Percentiles rank a stretch among this genome's conserved stretches.
Conservation (phyloP, 2,329 filamentous ascomycete genomes). For the Iodosphaeria phyllophila region DNA sequence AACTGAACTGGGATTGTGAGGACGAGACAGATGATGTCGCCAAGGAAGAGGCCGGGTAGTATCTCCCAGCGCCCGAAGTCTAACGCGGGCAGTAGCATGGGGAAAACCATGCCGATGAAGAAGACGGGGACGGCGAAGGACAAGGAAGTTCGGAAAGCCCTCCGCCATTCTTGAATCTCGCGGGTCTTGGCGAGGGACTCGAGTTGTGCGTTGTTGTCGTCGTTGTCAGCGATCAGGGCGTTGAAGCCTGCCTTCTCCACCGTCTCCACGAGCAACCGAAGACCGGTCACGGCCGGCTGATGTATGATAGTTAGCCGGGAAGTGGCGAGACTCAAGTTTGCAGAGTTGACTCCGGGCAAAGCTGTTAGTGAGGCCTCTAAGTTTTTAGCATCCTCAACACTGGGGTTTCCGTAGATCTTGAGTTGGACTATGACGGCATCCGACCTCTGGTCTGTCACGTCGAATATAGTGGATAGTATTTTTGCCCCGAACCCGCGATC, state of each 20-base stretch:
- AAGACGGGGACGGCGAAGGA: conserved; percentile 82
- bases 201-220: conserved; percentile 92
- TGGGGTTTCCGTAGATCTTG: conserved; percentile 64
- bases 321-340: conserved; percentile 52
- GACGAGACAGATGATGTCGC: conserved; percentile 65
- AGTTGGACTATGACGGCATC: conserved; percentile 49
- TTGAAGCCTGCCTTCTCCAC: conserved; percentile 76
- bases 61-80: conserved; percentile 57
- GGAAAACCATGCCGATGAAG: conserved; percentile 79
- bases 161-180: conserved; percentile 85
- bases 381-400: conserved; percentile 50
- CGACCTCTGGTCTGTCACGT: conserved; percentile 32
- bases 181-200: conserved; percentile 92
- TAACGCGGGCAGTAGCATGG: conserved; percentile 60
- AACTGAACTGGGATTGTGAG: conserved; percentile 93
- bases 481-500: conserved; percentile 77
- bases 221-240: conserved; percentile 72
- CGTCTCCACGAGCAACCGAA: conserved; percentile 64
- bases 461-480: conserved; percentile 57
- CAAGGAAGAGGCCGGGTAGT: conserved; percentile 65
- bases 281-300: conserved; percentile 50
- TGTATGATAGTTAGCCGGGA: conserved; percentile 59
- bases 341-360: conserved; percentile 55
- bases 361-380: conserved; percentile 51
- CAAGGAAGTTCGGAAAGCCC: conserved; percentile 59